Conservation (phyloP, 768 basidiomycete species). For the Lactifluus volemus region DNA sequence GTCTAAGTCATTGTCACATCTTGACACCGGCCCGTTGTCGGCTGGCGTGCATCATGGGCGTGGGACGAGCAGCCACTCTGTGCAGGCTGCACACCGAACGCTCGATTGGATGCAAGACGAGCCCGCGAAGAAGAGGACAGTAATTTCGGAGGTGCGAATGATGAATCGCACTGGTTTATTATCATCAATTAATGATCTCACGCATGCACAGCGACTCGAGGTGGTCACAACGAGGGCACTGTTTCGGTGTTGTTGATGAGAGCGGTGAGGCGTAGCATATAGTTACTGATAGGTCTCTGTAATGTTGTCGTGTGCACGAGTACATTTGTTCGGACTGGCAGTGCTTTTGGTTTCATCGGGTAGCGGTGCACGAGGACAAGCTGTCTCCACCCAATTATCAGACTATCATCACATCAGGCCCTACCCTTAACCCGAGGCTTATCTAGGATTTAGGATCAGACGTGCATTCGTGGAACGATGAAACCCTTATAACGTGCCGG, state of each 20-base stretch:
- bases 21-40: conserved; percentile 40
- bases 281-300: not conserved
- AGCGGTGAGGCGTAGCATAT: not conserved
- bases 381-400: not conserved
- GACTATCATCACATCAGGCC: not conserved
- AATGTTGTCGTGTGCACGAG: not conserved
- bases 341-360: not conserved
- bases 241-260: conserved; percentile 57
- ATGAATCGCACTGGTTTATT: conserved; percentile 19
- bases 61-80: conserved; percentile 29
- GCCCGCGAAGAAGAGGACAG: conserved; percentile 42
- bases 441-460: not conserved
- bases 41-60: conserved; percentile 23
- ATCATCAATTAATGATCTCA: not conserved
- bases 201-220: conserved; percentile 53
- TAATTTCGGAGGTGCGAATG: conserved; percentile 57
- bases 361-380: not conserved
- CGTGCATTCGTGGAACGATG: not conserved
- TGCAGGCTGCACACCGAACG: conserved; percentile 27
- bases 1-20: conserved; percentile 70
- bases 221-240: conserved; percentile 59
- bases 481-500: not conserved
- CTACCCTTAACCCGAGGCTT: not conserved
- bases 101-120: conserved; percentile 41
- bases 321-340: not conserved